phyloP scores from a whole-genome alignment of 2,329 filamentous ascomycete species.

The Aspergillus intermedius region DNA sequence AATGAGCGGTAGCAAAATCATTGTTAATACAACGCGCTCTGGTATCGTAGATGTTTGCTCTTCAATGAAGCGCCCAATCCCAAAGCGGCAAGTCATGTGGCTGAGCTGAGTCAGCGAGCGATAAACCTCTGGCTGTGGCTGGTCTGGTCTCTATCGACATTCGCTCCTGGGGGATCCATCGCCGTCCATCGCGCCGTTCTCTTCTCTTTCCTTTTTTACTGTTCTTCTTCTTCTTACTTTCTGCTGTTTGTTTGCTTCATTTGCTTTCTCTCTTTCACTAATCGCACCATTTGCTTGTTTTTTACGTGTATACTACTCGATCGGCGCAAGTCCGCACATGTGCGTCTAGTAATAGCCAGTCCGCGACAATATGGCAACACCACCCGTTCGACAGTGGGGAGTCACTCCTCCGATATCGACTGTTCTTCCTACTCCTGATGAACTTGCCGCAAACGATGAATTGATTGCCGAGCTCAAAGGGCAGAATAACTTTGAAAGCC shows the following conservation, averaged over 20 bases:
- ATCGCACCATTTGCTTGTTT: background rate
- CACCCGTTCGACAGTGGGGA: constrained; percentile 52
- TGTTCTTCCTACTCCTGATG: constrained; percentile 66
- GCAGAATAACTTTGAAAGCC: constrained; percentile 86
- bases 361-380: constrained; percentile 27
- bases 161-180: background rate
- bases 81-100: too few relatives aligned
- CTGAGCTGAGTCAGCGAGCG: background rate
- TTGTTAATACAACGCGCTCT: too few relatives aligned
- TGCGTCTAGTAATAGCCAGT: background rate
- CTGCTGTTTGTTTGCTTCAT: constrained; percentile 1
- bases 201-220: constrained; percentile 2
- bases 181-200: background rate
- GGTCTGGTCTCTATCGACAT: background rate
- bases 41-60: too few relatives aligned
- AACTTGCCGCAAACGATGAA: constrained; percentile 69
- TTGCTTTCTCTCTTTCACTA: background rate
- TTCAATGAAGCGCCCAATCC: too few relatives aligned
- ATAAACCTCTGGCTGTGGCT: background rate
- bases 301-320: background rate
- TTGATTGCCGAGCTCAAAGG: constrained; percentile 77
- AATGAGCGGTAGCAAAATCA: too few relatives aligned
- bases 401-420: constrained; percentile 79
- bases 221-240: constrained; percentile 2
- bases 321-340: background rate